Evolutionary conservation across 2,329 filamentous ascomycete species (phyloP), one percentile per base, ranked within the genome.

Genomic region (Fusarium acutatum): DNA sequence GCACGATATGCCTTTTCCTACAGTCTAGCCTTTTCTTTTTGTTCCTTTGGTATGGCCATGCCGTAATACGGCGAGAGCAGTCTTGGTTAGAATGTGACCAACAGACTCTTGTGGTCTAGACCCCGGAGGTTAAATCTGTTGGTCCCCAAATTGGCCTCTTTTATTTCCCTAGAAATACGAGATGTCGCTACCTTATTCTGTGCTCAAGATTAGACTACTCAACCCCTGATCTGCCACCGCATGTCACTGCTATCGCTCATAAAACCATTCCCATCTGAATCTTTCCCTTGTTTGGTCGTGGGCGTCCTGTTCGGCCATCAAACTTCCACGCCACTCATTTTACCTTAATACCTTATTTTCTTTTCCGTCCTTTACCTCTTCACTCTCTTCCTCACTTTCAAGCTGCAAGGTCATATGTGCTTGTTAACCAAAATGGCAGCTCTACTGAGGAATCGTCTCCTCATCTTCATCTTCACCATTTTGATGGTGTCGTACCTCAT

Each of bases 401-500:
- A 44, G 32, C 40, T 40, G 40, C 50, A 22, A 53, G n/a, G n/a
- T n/a, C 59, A 34, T 64, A 30, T 41, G 32, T 50, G 34, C 32
- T 30, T 40, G 32, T 69, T 69, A 49, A 69, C 52, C 37, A 65
- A 22, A 26, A 69, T 69, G 66, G 40, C 52, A 69, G 67, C 67
- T 26, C 37, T 65, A 18, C 24, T 69, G 35, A 64, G 67, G 35
- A 69, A 69, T 17, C 52, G 65, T 30, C 52, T 69, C 26, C 26
- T 69, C 35, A 49, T 69, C 11, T 28, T 69, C 5, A 53, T 72
- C 57, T 72, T 72, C 38, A 72, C 69, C 52, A 58, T 72, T 35
- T 72, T 43, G 17, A 69, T 72, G 64, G 69, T 68, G 44, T 72
- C 69, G 43, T 72, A 63, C 12, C 69, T 72, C 18, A 53, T 72